Evolutionary conservation across 1,284 basidiomycete genomes (phyloP).

Genomic region (Omphalotus olearius): DNA sequence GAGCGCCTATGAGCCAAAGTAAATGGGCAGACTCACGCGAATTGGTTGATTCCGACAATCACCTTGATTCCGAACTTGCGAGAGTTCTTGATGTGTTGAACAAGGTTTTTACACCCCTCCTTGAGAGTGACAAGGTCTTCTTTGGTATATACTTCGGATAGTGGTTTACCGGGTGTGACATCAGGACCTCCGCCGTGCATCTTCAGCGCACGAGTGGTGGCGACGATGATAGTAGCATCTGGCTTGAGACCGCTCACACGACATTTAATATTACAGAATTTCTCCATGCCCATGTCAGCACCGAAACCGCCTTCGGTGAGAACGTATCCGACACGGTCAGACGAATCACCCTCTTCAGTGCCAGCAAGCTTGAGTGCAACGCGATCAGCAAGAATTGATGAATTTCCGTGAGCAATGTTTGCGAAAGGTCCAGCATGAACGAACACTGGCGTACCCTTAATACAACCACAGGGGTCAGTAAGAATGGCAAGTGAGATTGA

Average conservation of each 20-base stretch:
- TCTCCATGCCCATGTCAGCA: slow-evolving; percentile 98
- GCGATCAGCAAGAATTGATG: slow-evolving; percentile 94
- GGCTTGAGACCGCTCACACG: slow-evolving; percentile 90
- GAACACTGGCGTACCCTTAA: slow-evolving; percentile 92
- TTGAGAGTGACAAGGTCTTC: slow-evolving; percentile 91
- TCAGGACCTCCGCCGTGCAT: slow-evolving; percentile 99
- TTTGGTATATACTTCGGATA: slow-evolving; percentile 91
- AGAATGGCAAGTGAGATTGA: slow-evolving; percentile 1
- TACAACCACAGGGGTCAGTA: not conserved
- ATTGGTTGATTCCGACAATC: slow-evolving; percentile 93
- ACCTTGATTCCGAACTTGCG: slow-evolving; percentile 97
- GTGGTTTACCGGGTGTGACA: slow-evolving; percentile 93
- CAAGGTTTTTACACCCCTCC: slow-evolving; percentile 91
- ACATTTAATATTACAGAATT: slow-evolving; percentile 99
- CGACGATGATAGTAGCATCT: slow-evolving; percentile 94
- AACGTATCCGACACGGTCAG: slow-evolving; percentile 87
- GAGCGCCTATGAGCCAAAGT: slow-evolving; percentile 1
- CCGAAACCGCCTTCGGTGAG: slow-evolving; percentile 99
- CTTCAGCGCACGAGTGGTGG: slow-evolving; percentile 96
- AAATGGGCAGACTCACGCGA: slow-evolving; percentile 60
- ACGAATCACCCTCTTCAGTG: slow-evolving; percentile 86
- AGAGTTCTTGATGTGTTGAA: slow-evolving; percentile 93
- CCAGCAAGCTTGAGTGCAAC: slow-evolving; percentile 97
- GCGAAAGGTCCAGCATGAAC: slow-evolving; percentile 99
- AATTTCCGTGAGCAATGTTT: slow-evolving; percentile 99